Percentiles rank a stretch among this genome's conserved stretches.
Evolutionary conservation across 768 basidiomycete species (phyloP).

Genomic region (Lactifluus rugatus): DNA sequence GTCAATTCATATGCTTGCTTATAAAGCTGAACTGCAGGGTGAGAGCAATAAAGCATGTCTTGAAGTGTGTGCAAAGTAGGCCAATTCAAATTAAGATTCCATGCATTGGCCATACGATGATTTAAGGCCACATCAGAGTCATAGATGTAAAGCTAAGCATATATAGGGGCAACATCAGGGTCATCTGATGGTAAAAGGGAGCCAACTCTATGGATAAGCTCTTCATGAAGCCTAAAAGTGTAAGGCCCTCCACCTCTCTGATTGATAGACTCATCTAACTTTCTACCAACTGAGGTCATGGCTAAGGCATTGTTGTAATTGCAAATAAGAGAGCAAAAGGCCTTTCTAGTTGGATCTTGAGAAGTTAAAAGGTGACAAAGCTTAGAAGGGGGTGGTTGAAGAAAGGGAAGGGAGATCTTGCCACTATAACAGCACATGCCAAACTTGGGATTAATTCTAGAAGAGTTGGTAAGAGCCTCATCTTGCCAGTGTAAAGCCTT

Average conservation of each 20-base stretch:
- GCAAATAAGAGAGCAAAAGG: constrained; percentile 31
- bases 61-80: too few species aligned
- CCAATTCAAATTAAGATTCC: not conserved
- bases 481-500: not conserved
- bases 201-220: not conserved
- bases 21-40: too few species aligned
- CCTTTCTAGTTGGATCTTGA: constrained; percentile 27
- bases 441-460: not conserved
- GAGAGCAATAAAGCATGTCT: too few species aligned
- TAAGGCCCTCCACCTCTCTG: not conserved
- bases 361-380: fast-evolving
- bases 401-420: not conserved
- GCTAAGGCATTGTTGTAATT: constrained; percentile 33
- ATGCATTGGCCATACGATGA: not conserved
- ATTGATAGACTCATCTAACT: constrained; percentile 35
- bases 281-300: constrained; percentile 34
- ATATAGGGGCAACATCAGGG: not conserved
- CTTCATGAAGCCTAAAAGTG: not conserved
- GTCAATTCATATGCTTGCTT: too few species aligned
- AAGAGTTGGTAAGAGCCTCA: not conserved
- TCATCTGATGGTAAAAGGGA: not conserved
- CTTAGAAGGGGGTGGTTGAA: not conserved
- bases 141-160: not conserved
- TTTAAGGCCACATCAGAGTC: not conserved
- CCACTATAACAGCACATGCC: not conserved